phyloP scores from a whole-genome alignment of 1,284 basidiomycete species.

The Tremellales sp. region DNA sequence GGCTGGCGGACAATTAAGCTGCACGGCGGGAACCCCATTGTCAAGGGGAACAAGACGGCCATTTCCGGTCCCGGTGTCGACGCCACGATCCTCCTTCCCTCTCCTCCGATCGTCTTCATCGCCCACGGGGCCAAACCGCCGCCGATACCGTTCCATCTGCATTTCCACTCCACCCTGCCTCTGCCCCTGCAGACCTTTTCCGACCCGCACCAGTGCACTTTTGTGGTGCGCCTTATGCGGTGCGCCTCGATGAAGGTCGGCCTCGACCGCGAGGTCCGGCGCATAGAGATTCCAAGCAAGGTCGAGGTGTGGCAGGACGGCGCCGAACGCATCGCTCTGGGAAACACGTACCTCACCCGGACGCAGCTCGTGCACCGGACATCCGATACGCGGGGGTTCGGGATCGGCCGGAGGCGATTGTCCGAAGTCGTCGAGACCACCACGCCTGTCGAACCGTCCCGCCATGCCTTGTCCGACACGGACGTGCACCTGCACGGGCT shows the following conservation, averaged over 20 bases:
- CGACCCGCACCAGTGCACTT: slow-evolving; percentile 25
- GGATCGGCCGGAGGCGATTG: background rate
- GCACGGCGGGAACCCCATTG: slow-evolving; percentile 25
- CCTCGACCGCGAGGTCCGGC: slow-evolving; percentile 24
- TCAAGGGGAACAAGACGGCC: slow-evolving; percentile 2
- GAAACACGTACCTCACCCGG: too few relatives aligned
- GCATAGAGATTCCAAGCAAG: slow-evolving; percentile 29
- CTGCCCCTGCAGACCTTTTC: slow-evolving; percentile 28
- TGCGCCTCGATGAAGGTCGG: slow-evolving; percentile 29
- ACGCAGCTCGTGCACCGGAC: background rate
- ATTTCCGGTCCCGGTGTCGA: slow-evolving; percentile 19
- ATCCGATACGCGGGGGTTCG: too few relatives aligned
- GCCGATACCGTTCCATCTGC: slow-evolving; percentile 34
- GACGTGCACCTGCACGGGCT: slow-evolving; percentile 32
- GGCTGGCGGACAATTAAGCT: slow-evolving; percentile 35
- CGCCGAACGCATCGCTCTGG: slow-evolving; percentile 16
- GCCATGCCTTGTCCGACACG: slow-evolving; percentile 15
- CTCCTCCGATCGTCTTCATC: slow-evolving; percentile 36
- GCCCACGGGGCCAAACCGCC: slow-evolving; percentile 15
- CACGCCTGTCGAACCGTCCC: background rate
- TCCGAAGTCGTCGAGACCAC: background rate
- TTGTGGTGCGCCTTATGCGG: slow-evolving; percentile 31
- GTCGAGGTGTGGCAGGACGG: slow-evolving; percentile 36
- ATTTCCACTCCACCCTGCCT: slow-evolving; percentile 28
- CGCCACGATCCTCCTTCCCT: slow-evolving; percentile 29